Evolutionary conservation across 371 early-diverging fungal species (phyloP), one percentile per base, ranked within the genome.

Genomic region (Nematocida sp.): DNA sequence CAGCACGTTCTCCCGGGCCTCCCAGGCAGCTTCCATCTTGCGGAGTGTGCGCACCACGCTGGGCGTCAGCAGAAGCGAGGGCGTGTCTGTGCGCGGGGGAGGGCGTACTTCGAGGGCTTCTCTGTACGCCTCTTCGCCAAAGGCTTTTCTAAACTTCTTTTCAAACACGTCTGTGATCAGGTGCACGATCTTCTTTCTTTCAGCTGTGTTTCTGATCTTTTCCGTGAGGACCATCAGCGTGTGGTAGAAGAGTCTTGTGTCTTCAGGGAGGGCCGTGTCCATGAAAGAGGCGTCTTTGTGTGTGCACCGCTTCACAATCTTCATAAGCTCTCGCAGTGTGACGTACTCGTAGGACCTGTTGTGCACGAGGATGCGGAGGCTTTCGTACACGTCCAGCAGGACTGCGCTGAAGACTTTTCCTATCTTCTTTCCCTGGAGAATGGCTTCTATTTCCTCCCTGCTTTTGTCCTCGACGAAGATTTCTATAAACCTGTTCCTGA

Each of bases 401-500:
- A 46, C 53, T 1, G 23, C 38, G 15, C 46, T 21, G 25, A n/a
- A 57, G n/a, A 70, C 62, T 49, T 70, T 70, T 36, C 74, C 74
- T 49, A 56, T 36, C 17, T 49, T 76, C 58, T 34, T 70, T 34
- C 58, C 58, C 17, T 34, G 58, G 34, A 70, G 74, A 34, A 70
- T 41, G 2, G 15, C 31, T 52, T 76, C 65, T 0, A 76, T 76
- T 23, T 64, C 76, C 11, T 63, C 55, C 27, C 40, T 53, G 8
- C 27, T 54, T 31, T 76, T 76, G 17, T 64, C 64, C 36, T 76
- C 65, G 15, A 76, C 70, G 34, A 60, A 75, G 15, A 81, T 64
- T 63, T 80, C 98, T 56, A 98, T 83, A 83, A 98, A 99, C 79
- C 99, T 90, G 82, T 96, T 96, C 46, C 96, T 89, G 88, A 99